These are phyloP conservation scores for Claviceps pusilla DNA, from an alignment of 2,329 filamentous ascomycete genomes.

Conservation along the genomic window DNA sequence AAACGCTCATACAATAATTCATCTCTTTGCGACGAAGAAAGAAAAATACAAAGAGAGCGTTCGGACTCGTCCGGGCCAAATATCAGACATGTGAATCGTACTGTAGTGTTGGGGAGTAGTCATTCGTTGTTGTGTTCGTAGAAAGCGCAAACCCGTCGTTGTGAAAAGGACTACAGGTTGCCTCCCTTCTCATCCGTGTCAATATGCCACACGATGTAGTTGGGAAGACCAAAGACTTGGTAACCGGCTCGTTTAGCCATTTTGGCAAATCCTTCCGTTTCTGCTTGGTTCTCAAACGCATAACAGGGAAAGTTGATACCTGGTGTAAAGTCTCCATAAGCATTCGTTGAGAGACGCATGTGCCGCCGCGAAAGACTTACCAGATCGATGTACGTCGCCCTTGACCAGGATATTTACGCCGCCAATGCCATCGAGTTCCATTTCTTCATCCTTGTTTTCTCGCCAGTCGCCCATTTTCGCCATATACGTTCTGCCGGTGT, in stretches of 20 bases:
- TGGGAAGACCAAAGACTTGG: slow-evolving; percentile 78
- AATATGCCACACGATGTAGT: slow-evolving; percentile 98
- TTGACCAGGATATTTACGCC: slow-evolving; percentile 97
- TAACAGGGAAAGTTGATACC: slow-evolving; percentile 97
- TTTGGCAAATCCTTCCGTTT: slow-evolving; percentile 96
- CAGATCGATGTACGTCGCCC: slow-evolving; percentile 89
- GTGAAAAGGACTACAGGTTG: slow-evolving; percentile 42
- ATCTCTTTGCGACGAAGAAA: slow-evolving; percentile 7
- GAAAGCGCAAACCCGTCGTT: background rate
- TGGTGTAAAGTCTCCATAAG: slow-evolving; percentile 22
- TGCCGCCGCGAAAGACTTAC: slow-evolving; percentile 32
- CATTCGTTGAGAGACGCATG: background rate
- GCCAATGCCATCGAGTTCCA: slow-evolving; percentile 87
- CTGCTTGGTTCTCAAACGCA: slow-evolving; percentile 94
- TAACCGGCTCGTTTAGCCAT: slow-evolving; percentile 97
- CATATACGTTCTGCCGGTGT: slow-evolving; percentile 83
- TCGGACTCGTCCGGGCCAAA: slow-evolving; percentile 9
- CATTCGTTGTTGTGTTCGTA: background rate
- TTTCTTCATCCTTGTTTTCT: slow-evolving; percentile 79
- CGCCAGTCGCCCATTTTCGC: slow-evolving; percentile 83
- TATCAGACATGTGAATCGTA: slow-evolving; percentile 12
- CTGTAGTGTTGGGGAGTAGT: slow-evolving; percentile 1
- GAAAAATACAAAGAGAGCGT: slow-evolving; percentile 7
- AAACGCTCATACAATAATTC: slow-evolving; percentile 12
- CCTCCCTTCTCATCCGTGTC: slow-evolving; percentile 91